phyloP scores from a whole-genome alignment of 371 early-diverging fungal genomes.

The Choanephora cucurbitarum region DNA sequence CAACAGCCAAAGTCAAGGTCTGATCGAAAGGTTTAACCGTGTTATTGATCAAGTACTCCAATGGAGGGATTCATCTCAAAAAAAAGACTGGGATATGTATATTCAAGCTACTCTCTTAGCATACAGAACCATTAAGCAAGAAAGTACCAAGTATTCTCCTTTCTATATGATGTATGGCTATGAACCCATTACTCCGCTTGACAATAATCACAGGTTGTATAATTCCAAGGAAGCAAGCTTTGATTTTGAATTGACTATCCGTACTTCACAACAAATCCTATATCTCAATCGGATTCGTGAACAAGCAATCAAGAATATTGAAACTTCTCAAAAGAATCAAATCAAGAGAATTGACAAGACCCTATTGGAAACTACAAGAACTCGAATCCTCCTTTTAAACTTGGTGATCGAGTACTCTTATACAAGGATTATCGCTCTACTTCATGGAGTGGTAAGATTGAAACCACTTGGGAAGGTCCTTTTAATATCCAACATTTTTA shows the following conservation, averaged over 20 bases:
- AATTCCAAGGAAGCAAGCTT: slow-evolving; percentile 1
- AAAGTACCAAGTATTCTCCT: slow-evolving; percentile 1
- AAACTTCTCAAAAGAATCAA: background rate
- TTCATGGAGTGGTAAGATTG: slow-evolving; percentile 2
- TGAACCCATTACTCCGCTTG: background rate
- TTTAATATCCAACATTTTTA: background rate
- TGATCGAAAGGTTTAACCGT: slow-evolving; percentile 3
- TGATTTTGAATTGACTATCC: background rate
- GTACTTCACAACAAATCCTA: background rate
- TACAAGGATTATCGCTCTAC: slow-evolving; percentile 1
- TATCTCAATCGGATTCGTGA: background rate
- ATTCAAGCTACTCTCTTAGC: slow-evolving; percentile 1
- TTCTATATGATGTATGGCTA: slow-evolving; percentile 1
- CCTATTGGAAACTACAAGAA: background rate
- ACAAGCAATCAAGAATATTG: background rate
- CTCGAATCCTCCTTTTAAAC: background rate
- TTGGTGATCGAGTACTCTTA: background rate
- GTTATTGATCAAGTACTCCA: slow-evolving; percentile 1
- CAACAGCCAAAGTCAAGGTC: slow-evolving; percentile 1
- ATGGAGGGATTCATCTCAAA: background rate
- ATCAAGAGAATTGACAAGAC: background rate
- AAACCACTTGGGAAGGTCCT: slow-evolving; percentile 2
- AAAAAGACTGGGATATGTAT: background rate
- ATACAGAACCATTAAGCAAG: slow-evolving; percentile 5
- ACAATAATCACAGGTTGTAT: background rate